Base-by-base conservation (phyloP, 2,329 filamentous ascomycete species). In the Neofusicoccum sp. region DNA sequence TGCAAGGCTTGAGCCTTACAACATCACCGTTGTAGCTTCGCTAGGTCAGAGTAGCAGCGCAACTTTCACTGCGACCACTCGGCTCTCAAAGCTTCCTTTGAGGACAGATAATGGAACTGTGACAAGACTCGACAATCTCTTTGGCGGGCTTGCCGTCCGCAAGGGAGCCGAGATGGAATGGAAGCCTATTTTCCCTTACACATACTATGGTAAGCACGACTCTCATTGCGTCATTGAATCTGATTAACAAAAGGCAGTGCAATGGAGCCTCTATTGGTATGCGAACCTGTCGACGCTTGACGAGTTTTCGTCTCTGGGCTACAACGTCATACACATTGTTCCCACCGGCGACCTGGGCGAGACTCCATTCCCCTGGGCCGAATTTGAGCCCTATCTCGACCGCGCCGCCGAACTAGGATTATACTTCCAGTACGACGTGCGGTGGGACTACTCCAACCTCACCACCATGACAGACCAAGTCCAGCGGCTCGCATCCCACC, bases 361-460 rank as follows among this genome's bases (percentile, higher is more conserved):
- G 6, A 72, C 73, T 2, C 72, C 77, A 12, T 80, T 76, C 64
- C 73, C 74, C 61, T 75, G 68, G 54, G 70, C 71, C 8, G 65
- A 74, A 33, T 71, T 82, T 2, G 66, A 69, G 9, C 61, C 68
- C 14, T 78, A 78, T 62, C 77, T 80, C 63, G 71, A 79, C 56
- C 70, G 70, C 53, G 73, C 78, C 63, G 79, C 82, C 61, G 65
- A 73, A 34, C 58, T 78, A 3, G 76, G 78, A 24, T 66, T 82
- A 3, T 81, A 76, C 66, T 71, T 81, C 36, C 77, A 81, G 68
- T 82, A 78, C 65, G 77, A 80, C 63, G 76, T 79, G 73, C 71
- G 76, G 7, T 70, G 70, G 65, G 74, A 72, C 1, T 79, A 77
- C 60, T 64, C 73, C 51, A 79, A 80, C 60, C 63, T 71, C 3